These are phyloP conservation scores for Trypanosoma avium DNA, from an alignment of 208 protist genomes.

Conservation along the genomic window DNA sequence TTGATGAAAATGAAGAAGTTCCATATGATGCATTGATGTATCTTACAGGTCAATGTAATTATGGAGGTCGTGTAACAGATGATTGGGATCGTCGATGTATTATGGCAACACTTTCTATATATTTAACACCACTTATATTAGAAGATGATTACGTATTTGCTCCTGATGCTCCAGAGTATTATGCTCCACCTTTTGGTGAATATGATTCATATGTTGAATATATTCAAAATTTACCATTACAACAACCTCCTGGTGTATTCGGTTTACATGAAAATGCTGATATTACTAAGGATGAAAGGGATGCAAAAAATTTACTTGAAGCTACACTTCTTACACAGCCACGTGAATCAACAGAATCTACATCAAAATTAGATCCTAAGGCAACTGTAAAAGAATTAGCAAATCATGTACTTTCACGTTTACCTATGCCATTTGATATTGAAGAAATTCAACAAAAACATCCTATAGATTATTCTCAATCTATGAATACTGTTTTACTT, in stretches of 20 bases:
- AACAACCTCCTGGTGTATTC: constrained; percentile 91
- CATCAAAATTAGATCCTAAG: constrained; percentile 78
- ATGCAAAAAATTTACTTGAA: constrained; percentile 83
- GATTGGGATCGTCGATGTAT: constrained; percentile 93
- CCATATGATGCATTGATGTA: constrained; percentile 95
- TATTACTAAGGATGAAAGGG: constrained; percentile 94
- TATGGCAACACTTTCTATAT: constrained; percentile 88
- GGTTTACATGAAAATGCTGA: constrained; percentile 94
- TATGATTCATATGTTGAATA: constrained; percentile 86
- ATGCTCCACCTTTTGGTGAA: constrained; percentile 77
- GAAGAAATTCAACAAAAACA: constrained; percentile 84
- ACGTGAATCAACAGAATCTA: constrained; percentile 45
- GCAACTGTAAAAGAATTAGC: constrained; percentile 84
- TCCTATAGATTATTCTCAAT: constrained; percentile 92
- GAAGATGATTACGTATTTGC: constrained; percentile 92
- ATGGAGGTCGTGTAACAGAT: constrained; percentile 93
- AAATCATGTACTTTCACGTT: constrained; percentile 77
- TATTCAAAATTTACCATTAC: constrained; percentile 74
- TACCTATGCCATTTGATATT: constrained; percentile 91
- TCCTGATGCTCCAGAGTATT: constrained; percentile 83
- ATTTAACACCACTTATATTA: constrained; percentile 85
- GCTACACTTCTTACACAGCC: constrained; percentile 89
- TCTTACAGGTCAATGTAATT: constrained; percentile 92
- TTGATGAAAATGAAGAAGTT: constrained; percentile 89
- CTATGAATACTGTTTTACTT: constrained; percentile 96